phyloP scores from a whole-genome alignment of 1,284 basidiomycete species.

The Ustilago xerochloae region DNA sequence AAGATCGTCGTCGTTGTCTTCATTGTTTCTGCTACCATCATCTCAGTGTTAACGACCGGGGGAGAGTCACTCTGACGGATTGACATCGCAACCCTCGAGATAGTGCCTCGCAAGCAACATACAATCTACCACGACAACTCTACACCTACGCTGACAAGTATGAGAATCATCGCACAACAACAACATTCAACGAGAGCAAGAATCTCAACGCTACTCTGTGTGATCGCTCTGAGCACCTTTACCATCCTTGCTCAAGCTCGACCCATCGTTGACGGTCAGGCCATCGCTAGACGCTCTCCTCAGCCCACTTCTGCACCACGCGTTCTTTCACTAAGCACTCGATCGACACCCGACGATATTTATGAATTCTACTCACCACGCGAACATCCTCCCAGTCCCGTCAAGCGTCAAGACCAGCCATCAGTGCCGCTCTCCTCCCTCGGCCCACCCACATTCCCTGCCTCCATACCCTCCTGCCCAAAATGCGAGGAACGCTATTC shows the following conservation, averaged over 20 bases:
- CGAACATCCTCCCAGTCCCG: not conserved
- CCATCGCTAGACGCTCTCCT: conserved; percentile 9
- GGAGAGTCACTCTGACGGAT: not conserved
- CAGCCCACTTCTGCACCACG: conserved; percentile 34
- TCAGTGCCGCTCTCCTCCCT: conserved; percentile 44
- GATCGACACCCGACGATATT: conserved; percentile 47
- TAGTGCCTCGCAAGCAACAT: not conserved
- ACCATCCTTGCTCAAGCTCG: not conserved
- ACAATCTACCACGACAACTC: not conserved
- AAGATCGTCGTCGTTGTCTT: not conserved
- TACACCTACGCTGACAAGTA: not conserved
- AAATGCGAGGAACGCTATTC: conserved; percentile 55
- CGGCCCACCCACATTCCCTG: conserved; percentile 50
- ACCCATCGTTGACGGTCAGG: conserved; percentile 5
- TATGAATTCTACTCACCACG: conserved; percentile 47
- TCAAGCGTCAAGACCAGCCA: conserved; percentile 42
- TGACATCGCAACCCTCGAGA: not conserved
- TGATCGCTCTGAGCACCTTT: conserved; percentile 1
- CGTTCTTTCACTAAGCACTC: conserved; percentile 11
- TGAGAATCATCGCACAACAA: not conserved
- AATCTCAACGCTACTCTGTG: not conserved
- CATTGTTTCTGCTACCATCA: conserved; percentile 2
- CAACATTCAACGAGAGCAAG: not conserved
- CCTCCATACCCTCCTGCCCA: conserved; percentile 48
- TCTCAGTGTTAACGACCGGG: not conserved